Conservation (phyloP, 2,329 filamentous ascomycete genomes). For the Huntiella bhutanensis region DNA sequence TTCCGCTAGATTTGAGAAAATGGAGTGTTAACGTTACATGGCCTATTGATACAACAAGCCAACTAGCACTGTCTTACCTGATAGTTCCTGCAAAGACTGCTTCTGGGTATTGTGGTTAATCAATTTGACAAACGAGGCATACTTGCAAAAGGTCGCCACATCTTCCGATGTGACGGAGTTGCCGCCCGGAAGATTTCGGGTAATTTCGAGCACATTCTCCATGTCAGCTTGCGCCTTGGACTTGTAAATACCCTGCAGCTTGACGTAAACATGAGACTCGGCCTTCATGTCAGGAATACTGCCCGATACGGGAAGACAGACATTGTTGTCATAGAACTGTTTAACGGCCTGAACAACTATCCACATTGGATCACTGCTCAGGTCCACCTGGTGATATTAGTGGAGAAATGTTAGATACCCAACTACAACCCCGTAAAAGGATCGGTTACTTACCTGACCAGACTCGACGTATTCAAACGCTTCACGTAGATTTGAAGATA, state of each 20-base stretch:
- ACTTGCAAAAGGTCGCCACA: constrained; percentile 87
- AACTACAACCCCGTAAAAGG: not conserved
- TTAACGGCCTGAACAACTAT: constrained; percentile 65
- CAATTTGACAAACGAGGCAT: constrained; percentile 80
- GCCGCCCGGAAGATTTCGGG: constrained; percentile 32
- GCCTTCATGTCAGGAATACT: constrained; percentile 96
- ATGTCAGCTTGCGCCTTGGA: constrained; percentile 62
- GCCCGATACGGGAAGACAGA: constrained; percentile 64
- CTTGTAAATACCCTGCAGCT: constrained; percentile 86
- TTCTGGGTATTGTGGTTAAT: constrained; percentile 34
- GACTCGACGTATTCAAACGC: constrained; percentile 36
- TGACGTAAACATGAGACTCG: constrained; percentile 72
- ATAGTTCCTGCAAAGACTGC: constrained; percentile 1
- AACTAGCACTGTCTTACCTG: constrained; percentile 1
- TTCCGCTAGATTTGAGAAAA: constrained; percentile 22
- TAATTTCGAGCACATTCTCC: constrained; percentile 49
- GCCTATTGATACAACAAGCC: too few species aligned
- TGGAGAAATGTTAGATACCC: not conserved
- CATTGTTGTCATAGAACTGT: constrained; percentile 54
- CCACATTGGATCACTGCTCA: constrained; percentile 44
- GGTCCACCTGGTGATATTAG: constrained; percentile 2
- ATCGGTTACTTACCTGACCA: constrained; percentile 1
- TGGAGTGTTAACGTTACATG: not conserved
- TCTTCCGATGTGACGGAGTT: constrained; percentile 46
- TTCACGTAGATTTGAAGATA: constrained; percentile 52